A percentile compares a stretch with the other conserved stretches of the same genome.
Conservation (phyloP, 768 basidiomycete genomes). For the Termitomyces bulborhizus region DNA sequence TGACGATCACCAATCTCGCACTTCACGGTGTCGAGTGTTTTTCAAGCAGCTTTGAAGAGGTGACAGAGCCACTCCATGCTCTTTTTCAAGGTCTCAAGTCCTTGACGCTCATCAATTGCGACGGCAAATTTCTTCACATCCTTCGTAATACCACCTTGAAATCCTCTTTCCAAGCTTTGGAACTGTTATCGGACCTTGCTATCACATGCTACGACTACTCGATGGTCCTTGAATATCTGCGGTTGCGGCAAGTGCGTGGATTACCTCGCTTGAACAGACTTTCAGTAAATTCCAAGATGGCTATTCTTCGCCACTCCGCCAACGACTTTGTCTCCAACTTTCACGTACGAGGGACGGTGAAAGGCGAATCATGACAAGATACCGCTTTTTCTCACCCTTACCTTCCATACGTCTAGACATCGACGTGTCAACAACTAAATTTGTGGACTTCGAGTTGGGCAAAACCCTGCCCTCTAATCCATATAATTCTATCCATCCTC, state of each 20-base stretch:
- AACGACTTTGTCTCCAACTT: constrained; percentile 2
- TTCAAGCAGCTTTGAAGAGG: constrained; percentile 6
- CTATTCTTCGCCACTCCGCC: constrained; percentile 11
- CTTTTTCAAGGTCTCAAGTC: constrained; percentile 11
- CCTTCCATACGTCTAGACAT: no score
- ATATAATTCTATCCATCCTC: neutral
- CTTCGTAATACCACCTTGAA: constrained; percentile 7
- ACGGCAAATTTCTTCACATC: constrained; percentile 9
- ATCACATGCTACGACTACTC: constrained; percentile 12
- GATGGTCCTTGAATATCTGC: constrained; percentile 10
- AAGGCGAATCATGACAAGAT: neutral
- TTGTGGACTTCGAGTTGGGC: neutral
- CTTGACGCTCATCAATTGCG: constrained; percentile 9
- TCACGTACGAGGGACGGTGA: constrained; percentile 2
- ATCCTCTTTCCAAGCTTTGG: neutral
- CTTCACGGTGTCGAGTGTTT: constrained; percentile 15
- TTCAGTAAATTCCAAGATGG: constrained; percentile 12
- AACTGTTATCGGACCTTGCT: constrained; percentile 9
- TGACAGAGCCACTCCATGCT: constrained; percentile 4
- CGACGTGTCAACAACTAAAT: neutral
- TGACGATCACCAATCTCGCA: constrained; percentile 6
- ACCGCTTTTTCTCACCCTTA: no score
- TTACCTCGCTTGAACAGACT: constrained; percentile 9
- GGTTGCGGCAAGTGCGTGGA: constrained; percentile 7
- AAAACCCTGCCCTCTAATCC: neutral